Percentiles rank a stretch among this genome's conserved stretches.
Evolutionary conservation across 352 stramenopile genomes (phyloP).

Genomic region (Phytophthora melonis): DNA sequence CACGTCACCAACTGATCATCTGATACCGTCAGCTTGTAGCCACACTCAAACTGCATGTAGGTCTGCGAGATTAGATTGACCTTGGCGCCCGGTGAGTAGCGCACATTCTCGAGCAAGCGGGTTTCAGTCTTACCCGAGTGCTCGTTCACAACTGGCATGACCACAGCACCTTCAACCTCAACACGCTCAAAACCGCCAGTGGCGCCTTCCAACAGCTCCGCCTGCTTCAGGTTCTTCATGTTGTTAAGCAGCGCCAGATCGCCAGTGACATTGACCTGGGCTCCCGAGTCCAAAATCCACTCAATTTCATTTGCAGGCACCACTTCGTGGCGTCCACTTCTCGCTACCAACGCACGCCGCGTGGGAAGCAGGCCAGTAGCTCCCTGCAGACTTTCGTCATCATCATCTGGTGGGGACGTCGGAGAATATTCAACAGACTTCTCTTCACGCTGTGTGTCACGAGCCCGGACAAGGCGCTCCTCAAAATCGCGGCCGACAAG

Average conservation of each 20-base stretch:
- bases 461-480: not conserved
- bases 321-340: not conserved
- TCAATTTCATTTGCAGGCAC: conserved; percentile 2
- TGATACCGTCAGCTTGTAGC: conserved; percentile 1
- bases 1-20: conserved; percentile 1
- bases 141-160: not conserved
- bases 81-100: conserved; percentile 6
- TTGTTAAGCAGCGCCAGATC: conserved; percentile 8
- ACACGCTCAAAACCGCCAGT: not conserved
- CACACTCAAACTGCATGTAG: conserved; percentile 12
- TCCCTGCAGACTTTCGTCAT: not conserved
- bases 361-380: not conserved
- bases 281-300: conserved; percentile 4
- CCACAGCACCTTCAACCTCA: not conserved
- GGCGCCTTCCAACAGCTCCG: not conserved
- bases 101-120: conserved; percentile 10
- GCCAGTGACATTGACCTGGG: conserved; percentile 7
- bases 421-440: not conserved
- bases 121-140: not conserved
- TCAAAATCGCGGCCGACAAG: not conserved
- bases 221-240: conserved; percentile 1
- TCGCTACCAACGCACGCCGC: not conserved
- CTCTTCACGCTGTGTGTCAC: not conserved
- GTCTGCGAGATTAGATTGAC: conserved; percentile 8
- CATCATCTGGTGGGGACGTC: not conserved